These are phyloP conservation scores for Saccharum officinarum DNA, from an alignment of 176 grass and related monocot species.

Conservation along the genomic window DNA sequence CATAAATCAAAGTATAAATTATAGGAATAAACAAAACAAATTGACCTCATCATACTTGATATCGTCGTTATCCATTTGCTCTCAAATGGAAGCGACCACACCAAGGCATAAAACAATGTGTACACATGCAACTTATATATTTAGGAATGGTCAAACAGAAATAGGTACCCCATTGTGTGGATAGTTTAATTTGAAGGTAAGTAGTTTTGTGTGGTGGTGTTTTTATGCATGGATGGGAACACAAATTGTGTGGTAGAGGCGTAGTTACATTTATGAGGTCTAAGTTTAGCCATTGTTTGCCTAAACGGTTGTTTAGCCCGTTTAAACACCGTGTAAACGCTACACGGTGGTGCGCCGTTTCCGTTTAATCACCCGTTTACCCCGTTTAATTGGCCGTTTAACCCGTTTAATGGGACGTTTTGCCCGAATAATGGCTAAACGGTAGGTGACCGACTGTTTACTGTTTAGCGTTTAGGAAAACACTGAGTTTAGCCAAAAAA, in stretches of 20 bases:
- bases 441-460: too few species aligned
- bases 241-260: not conserved
- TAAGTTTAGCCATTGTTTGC: constrained; percentile 23
- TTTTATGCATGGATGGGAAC: constrained; percentile 9
- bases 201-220: not conserved
- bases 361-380: too few species aligned
- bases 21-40: not conserved
- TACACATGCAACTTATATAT: not conserved
- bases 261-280: not conserved
- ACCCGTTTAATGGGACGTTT: too few species aligned
- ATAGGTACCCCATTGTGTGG: not conserved
- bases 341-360: too few species aligned
- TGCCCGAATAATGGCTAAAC: too few species aligned
- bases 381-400: too few species aligned
- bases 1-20: not conserved
- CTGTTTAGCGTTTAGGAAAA: too few species aligned
- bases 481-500: too few species aligned
- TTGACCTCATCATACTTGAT: constrained; percentile 70
- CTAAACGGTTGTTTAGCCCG: too few species aligned
- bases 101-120: not conserved
- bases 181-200: not conserved
- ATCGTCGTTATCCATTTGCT: constrained; percentile 16
- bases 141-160: not conserved
- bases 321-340: too few species aligned
- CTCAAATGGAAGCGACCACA: not conserved